Evolutionary conservation across 345 rosid species (phyloP), one percentile per base, ranked within the genome.

Genomic region (Hirschfeldia incana): DNA sequence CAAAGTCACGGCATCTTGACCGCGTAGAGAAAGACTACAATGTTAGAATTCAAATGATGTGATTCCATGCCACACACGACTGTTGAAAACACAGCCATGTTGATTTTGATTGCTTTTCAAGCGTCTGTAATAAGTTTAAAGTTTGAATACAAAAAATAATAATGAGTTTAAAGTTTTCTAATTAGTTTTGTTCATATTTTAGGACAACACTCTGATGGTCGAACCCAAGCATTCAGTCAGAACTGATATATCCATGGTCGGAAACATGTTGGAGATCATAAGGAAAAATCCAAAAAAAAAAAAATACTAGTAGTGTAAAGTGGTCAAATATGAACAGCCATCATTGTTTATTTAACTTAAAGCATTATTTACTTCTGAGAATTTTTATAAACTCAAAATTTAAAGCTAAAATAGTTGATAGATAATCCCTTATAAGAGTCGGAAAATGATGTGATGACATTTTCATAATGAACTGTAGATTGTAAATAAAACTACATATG

Each of bases 1-100:
- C 67, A 76, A 76, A 76, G 78, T 39, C 73, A 67, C 39, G 39
- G 73, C 11, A 58, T 11, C 60, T 76, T 76, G 79, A 76, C 79
- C 46, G 44, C 28, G 78, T 67, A 16, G 60, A 57, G 26, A 58
- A 75, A 7, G 73, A 76, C 17, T 13, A 51, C 57, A 51, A 69
- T 60, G 68, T 42, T 51, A 60, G 16, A 60, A 60, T 67, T 58
- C 73, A 76, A 12, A 75, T 57, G n/a, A n/a, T 67, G 59, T 57
- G 32, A 37, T 57, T 57, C 7, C 78, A 75, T 75, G 78, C 73
- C 29, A 75, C 10, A 75, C 4, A 58, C 15, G 6, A 29, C 60
- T 17, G 13, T 42, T 12, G 11, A 17, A 29, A 76, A 7, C 6
- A 68, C 67, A 2, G 2, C 10, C 69, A 44, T 4, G n/a, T 42